Conservation (phyloP, 441 rosid species). For the Macaranga tanarius region DNA sequence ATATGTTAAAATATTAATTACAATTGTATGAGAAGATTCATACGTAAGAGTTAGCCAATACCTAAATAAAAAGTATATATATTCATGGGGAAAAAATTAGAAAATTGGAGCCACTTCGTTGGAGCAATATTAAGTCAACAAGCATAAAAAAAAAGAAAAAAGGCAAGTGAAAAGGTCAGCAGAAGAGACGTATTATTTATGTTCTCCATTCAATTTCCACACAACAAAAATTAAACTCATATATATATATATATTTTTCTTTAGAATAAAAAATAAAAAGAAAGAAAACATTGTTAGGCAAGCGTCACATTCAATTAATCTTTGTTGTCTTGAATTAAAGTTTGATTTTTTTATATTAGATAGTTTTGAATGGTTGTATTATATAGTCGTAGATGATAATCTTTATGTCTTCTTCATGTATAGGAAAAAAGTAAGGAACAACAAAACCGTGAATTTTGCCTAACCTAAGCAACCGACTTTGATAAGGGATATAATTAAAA, state of each 20-base stretch:
- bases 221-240: constrained; percentile 23
- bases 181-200: constrained; percentile 32
- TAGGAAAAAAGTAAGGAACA: constrained; percentile 29
- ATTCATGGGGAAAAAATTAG: not conserved
- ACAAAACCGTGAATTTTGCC: constrained; percentile 37
- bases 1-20: too few species aligned
- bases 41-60: too few species aligned
- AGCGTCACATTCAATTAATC: constrained; percentile 40
- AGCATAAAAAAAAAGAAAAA: constrained; percentile 18
- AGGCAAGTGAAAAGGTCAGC: constrained; percentile 31
- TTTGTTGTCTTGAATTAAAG: not conserved
- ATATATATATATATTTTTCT: too few species aligned
- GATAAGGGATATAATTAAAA: not conserved
- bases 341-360: not conserved
- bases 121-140: constrained; percentile 32
- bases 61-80: too few species aligned
- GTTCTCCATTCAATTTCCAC: constrained; percentile 23
- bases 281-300: constrained; percentile 45
- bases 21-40: too few species aligned
- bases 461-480: constrained; percentile 29
- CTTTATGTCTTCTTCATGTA: constrained; percentile 28
- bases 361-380: not conserved
- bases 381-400: not conserved
- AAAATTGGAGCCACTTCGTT: constrained; percentile 10
- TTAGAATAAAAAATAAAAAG: constrained; percentile 13